Conservation (phyloP, 306 rosid species). For the Gynostemma pentaphyllum region DNA sequence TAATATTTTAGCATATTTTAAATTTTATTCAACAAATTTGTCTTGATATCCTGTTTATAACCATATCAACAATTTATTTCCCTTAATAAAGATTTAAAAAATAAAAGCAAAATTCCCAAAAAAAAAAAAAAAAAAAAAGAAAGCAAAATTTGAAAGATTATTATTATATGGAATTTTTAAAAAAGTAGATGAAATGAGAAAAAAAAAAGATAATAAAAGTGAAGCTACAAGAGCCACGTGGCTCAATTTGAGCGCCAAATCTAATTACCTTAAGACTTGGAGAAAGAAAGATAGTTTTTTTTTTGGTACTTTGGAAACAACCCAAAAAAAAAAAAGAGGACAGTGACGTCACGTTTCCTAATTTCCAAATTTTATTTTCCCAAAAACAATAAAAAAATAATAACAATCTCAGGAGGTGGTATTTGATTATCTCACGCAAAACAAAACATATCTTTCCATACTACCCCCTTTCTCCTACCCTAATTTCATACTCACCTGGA, state of each 20-base stretch:
- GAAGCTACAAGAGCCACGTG: neutral
- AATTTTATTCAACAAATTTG: too few relatives aligned
- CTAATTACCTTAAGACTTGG: neutral
- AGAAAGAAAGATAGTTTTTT: neutral
- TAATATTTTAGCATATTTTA: too few relatives aligned
- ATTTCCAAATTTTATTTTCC: neutral
- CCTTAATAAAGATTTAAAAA: too few relatives aligned
- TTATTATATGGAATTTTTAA: too few relatives aligned
- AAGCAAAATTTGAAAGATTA: too few relatives aligned
- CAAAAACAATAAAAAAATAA: neutral
- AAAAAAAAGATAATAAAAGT: neutral
- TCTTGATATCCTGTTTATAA: too few relatives aligned
- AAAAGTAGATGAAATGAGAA: too few relatives aligned
- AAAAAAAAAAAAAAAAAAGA: too few relatives aligned
- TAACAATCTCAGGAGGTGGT: neutral
- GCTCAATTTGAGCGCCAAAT: conserved; percentile 1
- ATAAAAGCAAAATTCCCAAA: too few relatives aligned
- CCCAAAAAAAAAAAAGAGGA: neutral
- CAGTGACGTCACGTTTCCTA: conserved; percentile 4
- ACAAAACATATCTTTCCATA: neutral
- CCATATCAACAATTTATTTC: too few relatives aligned
- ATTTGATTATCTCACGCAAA: neutral
- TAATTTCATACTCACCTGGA: neutral
- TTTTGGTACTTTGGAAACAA: neutral
- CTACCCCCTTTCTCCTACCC: neutral